Evolutionary conservation across 352 stramenopile genomes (phyloP), one percentile per base, ranked within the genome.

Genomic region (Albugo laibachii): DNA sequence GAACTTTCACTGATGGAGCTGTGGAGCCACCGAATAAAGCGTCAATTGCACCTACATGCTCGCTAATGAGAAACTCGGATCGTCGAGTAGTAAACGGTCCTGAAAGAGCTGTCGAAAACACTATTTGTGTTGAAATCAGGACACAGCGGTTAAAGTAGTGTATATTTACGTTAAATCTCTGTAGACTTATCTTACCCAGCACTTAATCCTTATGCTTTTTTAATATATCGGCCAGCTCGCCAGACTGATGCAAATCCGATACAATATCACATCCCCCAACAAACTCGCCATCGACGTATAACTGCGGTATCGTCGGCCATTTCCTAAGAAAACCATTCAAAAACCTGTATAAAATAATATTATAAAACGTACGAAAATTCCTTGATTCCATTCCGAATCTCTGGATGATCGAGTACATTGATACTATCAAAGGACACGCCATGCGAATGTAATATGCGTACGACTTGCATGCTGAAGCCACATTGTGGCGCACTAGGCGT

Each of bases 231-330:
- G 69, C 58, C 40, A 97, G 65, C 54, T 97, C 85, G 35, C 88
- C 92, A 20, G 72, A 93, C 61, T 94, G 82, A 73, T 80, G 84
- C 80, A 96, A 83, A 58, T 96, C 75, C 46, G 72, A 93, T 53
- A 99, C 65, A 68, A 99, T 99, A 74, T 99, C 96, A 68, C 93
- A 99, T 47, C 96, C 96, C 34, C 96, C 96, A 47, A 99, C 74
- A 60, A 99, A 99, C 65, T 99, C 95, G 49, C 95, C 95, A 50
- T 97, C 95, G 24, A 99, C 93, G 66, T 99, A 99, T 13, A 99
- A 69, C 71, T 99, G 95, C 46, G 92, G 93, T 64, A 97, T 97
- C 45, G 88, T 97, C 14, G 89, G 92, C 89, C 87, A 97, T 83
- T 92, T 62, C 57, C 80, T 93, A 60, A 24, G 44, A 13, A 42